A percentile compares a stretch with the other conserved stretches of the same genome.
Evolutionary conservation across 1,284 basidiomycete genomes (phyloP).

Genomic region (Pyrrhoderma lamaoense): DNA sequence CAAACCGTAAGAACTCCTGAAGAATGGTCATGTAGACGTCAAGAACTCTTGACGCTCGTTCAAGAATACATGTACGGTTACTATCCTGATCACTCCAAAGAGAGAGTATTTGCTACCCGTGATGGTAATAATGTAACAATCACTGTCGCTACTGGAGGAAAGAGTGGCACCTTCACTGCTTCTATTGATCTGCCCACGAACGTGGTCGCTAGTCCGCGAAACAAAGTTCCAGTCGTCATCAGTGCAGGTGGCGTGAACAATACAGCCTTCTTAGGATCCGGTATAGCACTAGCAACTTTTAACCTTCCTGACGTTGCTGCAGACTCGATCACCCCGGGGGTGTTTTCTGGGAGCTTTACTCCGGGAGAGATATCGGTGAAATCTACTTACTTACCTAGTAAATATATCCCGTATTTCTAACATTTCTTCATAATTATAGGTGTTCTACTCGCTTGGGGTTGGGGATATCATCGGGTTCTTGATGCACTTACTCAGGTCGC

Average conservation of each 20-base stretch:
- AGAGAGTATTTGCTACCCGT: conserved; percentile 20
- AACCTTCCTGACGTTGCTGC: conserved; percentile 19
- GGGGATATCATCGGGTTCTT: conserved; percentile 20
- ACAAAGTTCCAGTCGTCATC: conserved; percentile 20
- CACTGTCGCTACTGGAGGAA: conserved; percentile 17
- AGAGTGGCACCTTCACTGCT: conserved; percentile 16
- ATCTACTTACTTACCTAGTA: not conserved
- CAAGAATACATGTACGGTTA: conserved; percentile 23
- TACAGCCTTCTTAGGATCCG: conserved; percentile 18
- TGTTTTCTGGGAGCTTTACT: conserved; percentile 24
- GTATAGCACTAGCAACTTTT: conserved; percentile 21
- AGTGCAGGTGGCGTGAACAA: conserved; percentile 19
- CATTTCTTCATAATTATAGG: conserved; percentile 15
- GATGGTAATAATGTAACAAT: conserved; percentile 17
- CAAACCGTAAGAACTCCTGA: conserved; percentile 13
- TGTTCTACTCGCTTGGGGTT: conserved; percentile 21
- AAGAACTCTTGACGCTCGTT: conserved; percentile 20
- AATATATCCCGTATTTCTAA: not conserved
- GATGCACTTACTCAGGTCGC: conserved; percentile 19
- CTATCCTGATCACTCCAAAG: conserved; percentile 21
- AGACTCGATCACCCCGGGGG: conserved; percentile 22
- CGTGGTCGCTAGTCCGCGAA: conserved; percentile 7
- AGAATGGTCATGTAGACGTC: conserved; percentile 21
- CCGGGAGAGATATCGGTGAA: conserved; percentile 19
- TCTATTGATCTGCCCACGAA: conserved; percentile 20